Evolutionary conservation across 139 green algal species (phyloP), one percentile per base, ranked within the genome.

Genomic region (Tetradesmus obliquus): DNA sequence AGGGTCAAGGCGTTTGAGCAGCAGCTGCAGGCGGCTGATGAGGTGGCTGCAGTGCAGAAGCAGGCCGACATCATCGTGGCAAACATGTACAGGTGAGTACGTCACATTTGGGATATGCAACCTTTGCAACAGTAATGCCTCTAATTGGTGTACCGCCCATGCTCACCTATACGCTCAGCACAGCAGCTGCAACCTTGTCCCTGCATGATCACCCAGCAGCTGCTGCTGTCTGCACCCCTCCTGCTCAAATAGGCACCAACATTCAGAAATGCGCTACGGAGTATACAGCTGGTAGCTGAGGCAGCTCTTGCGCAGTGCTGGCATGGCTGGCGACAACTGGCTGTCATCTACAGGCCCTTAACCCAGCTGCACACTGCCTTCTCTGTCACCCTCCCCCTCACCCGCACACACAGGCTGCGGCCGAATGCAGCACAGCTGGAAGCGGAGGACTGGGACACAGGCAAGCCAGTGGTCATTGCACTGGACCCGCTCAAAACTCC

Each of bases 361-460:
- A n/a, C n/a, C n/a, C n/a, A n/a, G n/a, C 9, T 9, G 22, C 9
- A 2, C 12, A 79, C 12, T n/a, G 17, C 69, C 20, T 1, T 79
- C 69, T n/a, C 20, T n/a, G 15, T 5, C 9, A 82, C 74, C n/a
- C 72, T 17, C 74, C 13, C 22, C 24, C 17, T 9, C 74, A 82
- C 3, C 51, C 12, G 3, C 12, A 45, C 32, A 15, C 53, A 3
- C 72, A 91, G 69, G 89, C 93, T 93, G 17, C 19, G n/a, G 22
- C 8, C 84, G 4, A 93, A 93, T 3, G 91, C 88, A 2, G 55
- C 32, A 1, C 55, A 90, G 15, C 51, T 97, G 55, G 88, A 95
- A 53, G 95, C 95, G 13, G 96, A 98, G 91, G 96, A 98, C 93
- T 99, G 97, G 97, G 96, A 98, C n/a, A 97, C 95, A 0, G 96